Base-by-base conservation (phyloP, 2,329 filamentous ascomycete genomes). In the Dryadomyces quercus-mongolicae region DNA sequence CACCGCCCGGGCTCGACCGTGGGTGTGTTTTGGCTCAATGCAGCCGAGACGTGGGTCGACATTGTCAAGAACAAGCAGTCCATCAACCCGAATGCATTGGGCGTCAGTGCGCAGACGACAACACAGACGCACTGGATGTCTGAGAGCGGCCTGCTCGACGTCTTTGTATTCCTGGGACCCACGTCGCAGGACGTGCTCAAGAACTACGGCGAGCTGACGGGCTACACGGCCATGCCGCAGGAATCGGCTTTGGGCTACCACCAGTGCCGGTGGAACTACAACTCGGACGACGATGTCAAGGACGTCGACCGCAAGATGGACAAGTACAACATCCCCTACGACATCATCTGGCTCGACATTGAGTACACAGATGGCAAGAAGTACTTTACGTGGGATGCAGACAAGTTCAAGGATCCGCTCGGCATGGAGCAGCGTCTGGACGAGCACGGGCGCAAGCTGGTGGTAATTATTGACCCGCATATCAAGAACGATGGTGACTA, bases 181-280 rank as follows among this genome's bases (percentile, higher is more conserved):
- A 88, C 84, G 4, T 88, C 93, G 4, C 79, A 85, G 60, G 88
- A 94, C 60, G 76, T 98, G 45, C 85, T 85, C 59, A 86, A 84
- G 62, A 82, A 80, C 34, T 98, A 95, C 66, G 84, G 85, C 58
- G 88, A 95, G 67, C 80, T 98, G 48, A 98, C 93, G 9, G 93
- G 93, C 25, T 92, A 84, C 64, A 93, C 90, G 34, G 85, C 91
- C 57, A 80, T 98, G 69, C 93, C 93, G 1, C 90, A 95, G 64
- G 86, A 93, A 59, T 96, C 96, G 63, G 80, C 92, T 2, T 82
- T 98, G 60, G 93, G 82, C 13, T 96, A 97, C 69, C 93, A 98
- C 65, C 93, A 98, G 68, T 97, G 93, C 68, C 86, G 93, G 62
- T 98, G 93, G 93, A 98, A 98, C 71, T 98, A 98, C 66, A 85